These are phyloP conservation scores for Phytophthora europaea DNA, from an alignment of 352 stramenopile species.

Conservation along the genomic window DNA sequence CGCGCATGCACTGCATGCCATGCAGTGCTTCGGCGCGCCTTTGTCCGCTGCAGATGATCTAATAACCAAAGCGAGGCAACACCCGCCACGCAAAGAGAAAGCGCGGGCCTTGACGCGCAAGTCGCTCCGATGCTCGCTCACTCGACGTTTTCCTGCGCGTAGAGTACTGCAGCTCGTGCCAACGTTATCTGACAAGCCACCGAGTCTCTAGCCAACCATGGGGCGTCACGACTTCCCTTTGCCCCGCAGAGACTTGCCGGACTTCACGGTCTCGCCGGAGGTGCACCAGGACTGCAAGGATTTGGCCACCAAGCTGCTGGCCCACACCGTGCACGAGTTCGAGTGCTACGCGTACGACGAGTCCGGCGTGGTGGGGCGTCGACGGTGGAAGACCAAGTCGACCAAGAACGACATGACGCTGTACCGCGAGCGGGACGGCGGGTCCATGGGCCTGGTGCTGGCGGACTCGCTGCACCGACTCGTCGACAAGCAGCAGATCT, in stretches of 20 bases:
- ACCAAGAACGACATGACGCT: slow-evolving; percentile 50
- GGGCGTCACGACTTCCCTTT: slow-evolving; percentile 52
- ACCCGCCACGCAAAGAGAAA: slow-evolving; percentile 21
- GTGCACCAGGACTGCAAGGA: slow-evolving; percentile 50
- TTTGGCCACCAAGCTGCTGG: slow-evolving; percentile 54
- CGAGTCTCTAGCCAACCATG: slow-evolving; percentile 12
- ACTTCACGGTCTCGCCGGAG: slow-evolving; percentile 42
- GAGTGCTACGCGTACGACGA: slow-evolving; percentile 47
- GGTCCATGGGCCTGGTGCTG: slow-evolving; percentile 37
- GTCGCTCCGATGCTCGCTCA: slow-evolving; percentile 6
- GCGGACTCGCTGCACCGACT: slow-evolving; percentile 24
- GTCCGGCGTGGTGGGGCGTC: slow-evolving; percentile 35
- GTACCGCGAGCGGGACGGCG: slow-evolving; percentile 46
- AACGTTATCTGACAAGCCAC: background rate
- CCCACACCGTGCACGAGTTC: slow-evolving; percentile 61
- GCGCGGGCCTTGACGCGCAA: slow-evolving; percentile 4
- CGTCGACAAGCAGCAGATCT: slow-evolving; percentile 36
- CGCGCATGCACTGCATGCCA: slow-evolving; percentile 16
- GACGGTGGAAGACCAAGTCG: slow-evolving; percentile 47
- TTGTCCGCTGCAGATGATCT: slow-evolving; percentile 26
- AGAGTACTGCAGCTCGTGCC: background rate
- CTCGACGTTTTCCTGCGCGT: slow-evolving; percentile 24
- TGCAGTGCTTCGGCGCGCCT: slow-evolving; percentile 23
- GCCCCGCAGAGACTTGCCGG: slow-evolving; percentile 50
- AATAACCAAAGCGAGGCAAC: background rate